Conservation (phyloP, 371 early-diverging fungal species). For the Rhizopus arrhizus region DNA sequence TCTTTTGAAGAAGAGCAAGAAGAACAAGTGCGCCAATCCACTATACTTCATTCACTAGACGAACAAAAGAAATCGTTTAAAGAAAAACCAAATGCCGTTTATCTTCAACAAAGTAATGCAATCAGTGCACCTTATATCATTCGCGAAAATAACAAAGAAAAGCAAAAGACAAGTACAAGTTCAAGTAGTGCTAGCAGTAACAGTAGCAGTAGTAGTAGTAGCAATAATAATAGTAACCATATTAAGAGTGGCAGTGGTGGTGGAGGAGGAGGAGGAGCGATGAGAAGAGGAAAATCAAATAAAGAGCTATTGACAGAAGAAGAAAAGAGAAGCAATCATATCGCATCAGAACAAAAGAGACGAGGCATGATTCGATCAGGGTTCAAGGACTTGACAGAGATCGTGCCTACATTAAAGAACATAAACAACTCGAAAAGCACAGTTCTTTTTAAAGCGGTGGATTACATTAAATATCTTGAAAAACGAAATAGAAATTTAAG, state of each 20-base stretch:
- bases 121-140: constrained; percentile 30
- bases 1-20: constrained; percentile 4
- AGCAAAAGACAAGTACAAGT: neutral
- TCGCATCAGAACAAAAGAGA: constrained; percentile 87
- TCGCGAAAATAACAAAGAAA: constrained; percentile 9
- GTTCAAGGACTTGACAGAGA: constrained; percentile 75
- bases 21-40: constrained; percentile 30
- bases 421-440: constrained; percentile 55
- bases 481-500: constrained; percentile 55
- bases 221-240: neutral
- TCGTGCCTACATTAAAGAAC: constrained; percentile 76
- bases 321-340: constrained; percentile 85
- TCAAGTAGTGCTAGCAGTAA: neutral
- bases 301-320: constrained; percentile 80
- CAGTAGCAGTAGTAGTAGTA: constrained; percentile 4
- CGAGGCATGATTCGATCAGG: constrained; percentile 81
- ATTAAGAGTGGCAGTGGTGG: neutral
- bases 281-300: constrained; percentile 36
- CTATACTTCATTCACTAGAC: constrained; percentile 25
- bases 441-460: constrained; percentile 56
- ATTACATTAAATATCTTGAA: constrained; percentile 49
- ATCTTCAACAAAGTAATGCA: constrained; percentile 35
- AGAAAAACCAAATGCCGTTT: constrained; percentile 24
- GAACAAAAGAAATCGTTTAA: no score
- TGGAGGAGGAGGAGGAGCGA: constrained; percentile 21